Base-by-base conservation (phyloP, 2,329 filamentous ascomycete species). In the Apiospora saccharicola region DNA sequence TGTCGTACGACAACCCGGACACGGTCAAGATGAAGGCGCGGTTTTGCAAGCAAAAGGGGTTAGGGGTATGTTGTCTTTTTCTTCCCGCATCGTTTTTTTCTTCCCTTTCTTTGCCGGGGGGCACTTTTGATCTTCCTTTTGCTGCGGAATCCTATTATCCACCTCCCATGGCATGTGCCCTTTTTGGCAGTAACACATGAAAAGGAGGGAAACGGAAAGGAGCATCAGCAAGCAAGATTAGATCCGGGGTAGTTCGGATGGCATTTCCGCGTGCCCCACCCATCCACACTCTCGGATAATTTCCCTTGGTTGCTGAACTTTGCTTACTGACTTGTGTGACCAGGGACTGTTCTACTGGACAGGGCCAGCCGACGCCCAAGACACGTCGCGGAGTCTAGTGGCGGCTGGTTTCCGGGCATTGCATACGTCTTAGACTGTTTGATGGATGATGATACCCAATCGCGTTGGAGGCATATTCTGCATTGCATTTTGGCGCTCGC, bases 331-430 rank as follows among this genome's bases (percentile, higher is more conserved):
- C 57, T 43, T 41, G 37, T 41, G 37, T 41, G 5, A 51, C n/a
- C 76, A 90, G 89, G 94, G 94, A 0, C 82, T 96, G 12, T 96
- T 95, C 80, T 96, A 95, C 81, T 95, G 92, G 92, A 91, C 92
- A 70, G 92, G 91, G n/a, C 91, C 92, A 19, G 90, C 89, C 3
- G 94, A 96, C 83, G 87, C 88, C 41, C 85, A 83, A 75, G 86
- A 89, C 70, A 86, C 85, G 73, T 86, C 87, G 70, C 85, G 89
- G 70, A 91, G 89, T 78, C 80, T 91, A 71, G 84, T 91, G 73
- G 85, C 87, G 67, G 83, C 89, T 24, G 90, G 90, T 6, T 91
- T 91, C 79, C 86, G 87, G 72, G 85, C 88, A 12, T 79, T 91
- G 73, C 89, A 91, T 77, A 85, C 83, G 73, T 85, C 84, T 22